Percentiles rank a stretch among this genome's conserved stretches.
Evolutionary conservation across 108 stramenopile genomes (phyloP).

Genomic region (Cyclotella atomus): DNA sequence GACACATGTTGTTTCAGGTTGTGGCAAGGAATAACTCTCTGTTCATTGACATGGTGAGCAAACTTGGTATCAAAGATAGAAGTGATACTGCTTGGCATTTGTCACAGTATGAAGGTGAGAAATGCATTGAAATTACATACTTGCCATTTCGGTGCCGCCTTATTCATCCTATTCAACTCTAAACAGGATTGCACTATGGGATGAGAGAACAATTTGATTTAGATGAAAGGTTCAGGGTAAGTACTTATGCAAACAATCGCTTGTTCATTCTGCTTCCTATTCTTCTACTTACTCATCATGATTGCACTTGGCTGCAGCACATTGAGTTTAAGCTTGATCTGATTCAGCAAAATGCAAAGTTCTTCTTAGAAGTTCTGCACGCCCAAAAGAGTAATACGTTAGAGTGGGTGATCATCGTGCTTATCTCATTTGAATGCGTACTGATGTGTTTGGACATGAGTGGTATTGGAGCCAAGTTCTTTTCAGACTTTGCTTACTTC

Average conservation of each 20-base stretch:
- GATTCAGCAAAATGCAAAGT: conserved; percentile 93
- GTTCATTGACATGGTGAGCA: conserved; percentile 90
- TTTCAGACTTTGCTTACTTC: conserved; percentile 33
- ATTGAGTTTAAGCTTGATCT: conserved; percentile 92
- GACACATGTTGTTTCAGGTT: conserved; percentile 74
- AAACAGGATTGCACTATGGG: conserved; percentile 71
- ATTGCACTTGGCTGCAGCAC: conserved; percentile 26
- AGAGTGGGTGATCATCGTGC: conserved; percentile 93
- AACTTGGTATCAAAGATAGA: conserved; percentile 90
- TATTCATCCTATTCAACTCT: not conserved
- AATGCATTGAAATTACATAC: not conserved
- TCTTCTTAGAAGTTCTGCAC: conserved; percentile 91
- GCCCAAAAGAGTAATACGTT: conserved; percentile 86
- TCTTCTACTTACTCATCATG: not conserved
- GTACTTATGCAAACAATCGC: not conserved
- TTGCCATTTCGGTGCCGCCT: not conserved
- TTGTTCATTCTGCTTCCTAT: not conserved
- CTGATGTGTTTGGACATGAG: conserved; percentile 91
- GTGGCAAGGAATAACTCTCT: conserved; percentile 91
- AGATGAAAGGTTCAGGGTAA: conserved; percentile 58
- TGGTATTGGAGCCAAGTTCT: conserved; percentile 69
- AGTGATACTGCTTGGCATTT: conserved; percentile 92
- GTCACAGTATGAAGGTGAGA: conserved; percentile 72
- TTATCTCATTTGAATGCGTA: conserved; percentile 88
- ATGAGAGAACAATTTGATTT: conserved; percentile 71